phyloP scores from a whole-genome alignment of 139 green algal genomes.

The Ettlia oleoabundans region DNA sequence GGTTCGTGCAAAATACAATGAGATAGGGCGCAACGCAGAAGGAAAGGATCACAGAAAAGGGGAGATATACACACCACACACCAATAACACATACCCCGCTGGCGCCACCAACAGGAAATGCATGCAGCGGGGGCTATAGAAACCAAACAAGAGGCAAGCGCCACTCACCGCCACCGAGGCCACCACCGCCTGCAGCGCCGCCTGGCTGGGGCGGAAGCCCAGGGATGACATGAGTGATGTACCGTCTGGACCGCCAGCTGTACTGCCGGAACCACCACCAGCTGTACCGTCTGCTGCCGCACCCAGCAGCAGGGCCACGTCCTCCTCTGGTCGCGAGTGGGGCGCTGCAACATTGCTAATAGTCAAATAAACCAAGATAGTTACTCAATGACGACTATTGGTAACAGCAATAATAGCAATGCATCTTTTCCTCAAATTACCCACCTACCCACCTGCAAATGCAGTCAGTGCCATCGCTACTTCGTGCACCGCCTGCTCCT shows the following conservation, averaged over 20 bases:
- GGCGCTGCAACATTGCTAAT: background rate
- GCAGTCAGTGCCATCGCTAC: background rate
- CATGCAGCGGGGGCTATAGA: background rate
- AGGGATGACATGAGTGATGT: background rate
- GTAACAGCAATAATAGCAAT: background rate
- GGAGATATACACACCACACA: too few species aligned
- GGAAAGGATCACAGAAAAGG: too few species aligned
- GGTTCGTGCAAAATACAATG: background rate
- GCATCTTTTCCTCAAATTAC: background rate
- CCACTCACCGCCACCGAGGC: conserved; percentile 7
- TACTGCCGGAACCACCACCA: background rate
- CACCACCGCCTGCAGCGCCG: conserved; percentile 26
- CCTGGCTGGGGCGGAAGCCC: conserved; percentile 1
- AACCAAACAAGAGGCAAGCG: background rate
- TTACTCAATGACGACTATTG: background rate
- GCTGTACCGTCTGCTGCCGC: background rate
- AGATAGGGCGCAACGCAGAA: too few species aligned
- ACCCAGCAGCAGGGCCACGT: conserved; percentile 39
- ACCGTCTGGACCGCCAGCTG: background rate
- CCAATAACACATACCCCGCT: background rate
- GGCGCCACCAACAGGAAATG: background rate
- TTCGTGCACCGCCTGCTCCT: conserved; percentile 13
- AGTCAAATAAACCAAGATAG: background rate
- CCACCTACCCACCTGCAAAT: background rate
- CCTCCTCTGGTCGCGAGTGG: conserved; percentile 29